Base-by-base conservation (phyloP, 2,329 filamentous ascomycete genomes). In the Torrubiella hemipterigena region DNA sequence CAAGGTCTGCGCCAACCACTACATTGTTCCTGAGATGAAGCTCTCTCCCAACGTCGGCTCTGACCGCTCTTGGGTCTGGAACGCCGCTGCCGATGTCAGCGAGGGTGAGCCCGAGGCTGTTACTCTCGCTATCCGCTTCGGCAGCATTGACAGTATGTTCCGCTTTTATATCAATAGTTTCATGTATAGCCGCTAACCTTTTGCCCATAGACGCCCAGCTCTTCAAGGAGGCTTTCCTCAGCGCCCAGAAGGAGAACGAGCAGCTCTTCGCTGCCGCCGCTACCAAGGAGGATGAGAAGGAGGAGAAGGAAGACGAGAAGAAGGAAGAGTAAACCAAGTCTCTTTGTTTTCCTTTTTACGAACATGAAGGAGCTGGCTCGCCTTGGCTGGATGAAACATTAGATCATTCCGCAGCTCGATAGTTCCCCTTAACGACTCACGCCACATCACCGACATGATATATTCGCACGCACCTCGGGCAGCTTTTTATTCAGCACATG, bases 1-100 rank as follows among this genome's bases (percentile, higher is more conserved):
- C 67, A 98, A 98, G 75, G 91, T 98, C 63, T 98, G 91, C 79
- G 91, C 91, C 56, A 98, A 98, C 72, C 91, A 98, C 73, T 98
- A 98, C 65, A 80, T 98, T 52, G 85, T 93, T 39, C 89, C 89
- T 41, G 89, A 95, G 63, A 96, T 98, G 89, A 95, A 94, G 70
- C 80, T 98, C 42, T 89, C 83, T 40, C 86, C 91, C 62, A 98
- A 98, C 58, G 87, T 96, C 45, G 91, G 91, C 51, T 93, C 84
- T 51, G 91, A 98, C 69, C 82, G 91, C 59, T 93, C 82, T 67
- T 98, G 91, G 91, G 91, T 98, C 45, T 98, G 91, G 91, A 96
- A 94, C 54, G 89, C 87, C 38, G 81, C 87, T 36, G 91, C 91
- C 44, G 91, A 98, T 69, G 89, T 96, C 48, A 94, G 85, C 53